These are phyloP conservation scores for Erodium moschatum DNA, from an alignment of 441 rosid genomes.

Conservation along the genomic window DNA sequence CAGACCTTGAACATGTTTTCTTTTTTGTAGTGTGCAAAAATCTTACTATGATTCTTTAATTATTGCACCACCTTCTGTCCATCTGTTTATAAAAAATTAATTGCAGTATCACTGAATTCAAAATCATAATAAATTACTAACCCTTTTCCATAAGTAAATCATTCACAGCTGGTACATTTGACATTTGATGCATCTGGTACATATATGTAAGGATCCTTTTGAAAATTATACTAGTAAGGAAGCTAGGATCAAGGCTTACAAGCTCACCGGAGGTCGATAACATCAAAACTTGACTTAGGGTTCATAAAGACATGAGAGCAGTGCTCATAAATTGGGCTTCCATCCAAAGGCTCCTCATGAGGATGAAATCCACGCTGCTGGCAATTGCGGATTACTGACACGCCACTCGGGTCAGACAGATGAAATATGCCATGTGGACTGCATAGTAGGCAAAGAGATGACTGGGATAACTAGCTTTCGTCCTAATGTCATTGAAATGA, in stretches of 20 bases:
- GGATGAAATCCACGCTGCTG: constrained; percentile 97
- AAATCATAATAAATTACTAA: too few species aligned
- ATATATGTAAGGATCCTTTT: too few species aligned
- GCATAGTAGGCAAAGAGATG: constrained; percentile 18
- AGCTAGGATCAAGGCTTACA: neutral
- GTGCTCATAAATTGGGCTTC: constrained; percentile 78
- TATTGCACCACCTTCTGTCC: neutral
- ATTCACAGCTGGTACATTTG: too few species aligned
- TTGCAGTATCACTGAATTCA: too few species aligned
- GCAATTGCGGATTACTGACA: constrained; percentile 79
- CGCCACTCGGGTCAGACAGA: constrained; percentile 82
- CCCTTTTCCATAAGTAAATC: neutral
- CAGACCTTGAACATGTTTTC: neutral
- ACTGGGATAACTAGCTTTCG: neutral
- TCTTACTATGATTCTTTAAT: neutral
- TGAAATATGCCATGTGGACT: constrained; percentile 90
- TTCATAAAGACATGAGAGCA: constrained; percentile 91
- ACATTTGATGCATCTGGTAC: neutral
- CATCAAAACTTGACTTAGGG: constrained; percentile 45
- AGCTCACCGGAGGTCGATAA: constrained; percentile 73
- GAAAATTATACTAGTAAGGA: too few species aligned
- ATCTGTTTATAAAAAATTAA: too few species aligned
- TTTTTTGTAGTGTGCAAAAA: neutral
- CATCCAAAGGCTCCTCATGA: constrained; percentile 76
- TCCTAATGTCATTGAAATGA: too few species aligned